Conservation (phyloP, 2,329 filamentous ascomycete species). For the Cladophialophora yegresii region DNA sequence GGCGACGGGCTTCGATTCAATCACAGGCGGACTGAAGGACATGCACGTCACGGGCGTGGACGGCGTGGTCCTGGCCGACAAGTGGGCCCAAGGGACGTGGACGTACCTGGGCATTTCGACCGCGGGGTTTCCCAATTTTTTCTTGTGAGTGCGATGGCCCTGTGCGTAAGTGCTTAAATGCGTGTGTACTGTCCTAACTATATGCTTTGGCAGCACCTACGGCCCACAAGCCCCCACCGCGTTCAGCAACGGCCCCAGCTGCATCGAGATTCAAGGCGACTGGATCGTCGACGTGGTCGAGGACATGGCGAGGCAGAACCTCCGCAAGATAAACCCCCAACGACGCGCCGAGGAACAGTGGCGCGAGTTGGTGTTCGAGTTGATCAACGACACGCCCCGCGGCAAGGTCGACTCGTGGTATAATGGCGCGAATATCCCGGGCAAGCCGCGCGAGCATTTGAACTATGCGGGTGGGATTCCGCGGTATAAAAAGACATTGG, state of each 20-base stretch:
- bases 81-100: conserved; percentile 42
- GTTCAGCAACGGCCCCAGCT: conserved; percentile 58
- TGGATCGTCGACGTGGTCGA: conserved; percentile 44
- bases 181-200: too few relatives aligned
- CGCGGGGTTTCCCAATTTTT: conserved; percentile 53
- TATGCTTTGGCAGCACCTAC: conserved; percentile 49
- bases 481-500: conserved; percentile 23
- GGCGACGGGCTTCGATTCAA: conserved; percentile 50
- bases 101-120: conserved; percentile 49
- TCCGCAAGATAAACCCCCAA: conserved; percentile 19
- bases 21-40: conserved; percentile 46
- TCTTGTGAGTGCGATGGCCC: conserved; percentile 40
- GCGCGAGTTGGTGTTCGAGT: conserved; percentile 39
- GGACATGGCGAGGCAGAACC: conserved; percentile 11
- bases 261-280: conserved; percentile 58
- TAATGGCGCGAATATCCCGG: conserved; percentile 58
- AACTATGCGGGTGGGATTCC: conserved; percentile 36
- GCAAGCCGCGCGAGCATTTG: conserved; percentile 56
- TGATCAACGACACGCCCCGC: conserved; percentile 19
- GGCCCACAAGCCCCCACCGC: conserved; percentile 59
- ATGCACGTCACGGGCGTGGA: conserved; percentile 46
- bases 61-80: conserved; percentile 41
- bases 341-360: conserved; percentile 17
- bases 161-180: too few relatives aligned
- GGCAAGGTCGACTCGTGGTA: conserved; percentile 52